A percentile compares a stretch with the other conserved stretches of the same genome.
phyloP scores from a whole-genome alignment of 2,329 filamentous ascomycete genomes.

The Cladosporium sp. region DNA sequence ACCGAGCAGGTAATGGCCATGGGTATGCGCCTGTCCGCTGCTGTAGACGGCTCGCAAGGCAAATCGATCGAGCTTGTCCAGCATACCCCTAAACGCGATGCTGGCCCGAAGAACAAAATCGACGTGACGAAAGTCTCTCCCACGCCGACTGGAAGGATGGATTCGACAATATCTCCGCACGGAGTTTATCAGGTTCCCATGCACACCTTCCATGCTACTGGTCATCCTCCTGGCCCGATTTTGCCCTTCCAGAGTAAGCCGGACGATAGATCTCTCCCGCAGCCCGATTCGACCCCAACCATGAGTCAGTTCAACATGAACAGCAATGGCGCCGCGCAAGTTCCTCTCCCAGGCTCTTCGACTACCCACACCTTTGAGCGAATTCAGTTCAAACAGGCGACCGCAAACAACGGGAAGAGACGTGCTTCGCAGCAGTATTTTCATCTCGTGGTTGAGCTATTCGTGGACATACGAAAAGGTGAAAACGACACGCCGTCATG shows the following conservation, averaged over 20 bases:
- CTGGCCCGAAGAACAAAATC: conserved; percentile 68
- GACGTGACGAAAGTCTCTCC: conserved; percentile 66
- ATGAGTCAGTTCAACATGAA: conserved; percentile 17
- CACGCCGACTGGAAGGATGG: conserved; percentile 42
- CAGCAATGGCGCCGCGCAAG: conserved; percentile 15
- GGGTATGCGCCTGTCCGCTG: conserved; percentile 77
- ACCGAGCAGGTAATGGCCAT: conserved; percentile 62
- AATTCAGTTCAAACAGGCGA: conserved; percentile 91
- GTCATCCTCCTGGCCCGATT: conserved; percentile 31
- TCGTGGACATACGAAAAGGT: conserved; percentile 56
- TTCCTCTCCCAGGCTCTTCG: conserved; percentile 24
- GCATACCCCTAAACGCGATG: conserved; percentile 87
- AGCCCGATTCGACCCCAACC: conserved; percentile 12
- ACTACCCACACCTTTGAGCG: conserved; percentile 68
- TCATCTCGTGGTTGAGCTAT: conserved; percentile 80
- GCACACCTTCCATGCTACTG: conserved; percentile 34
- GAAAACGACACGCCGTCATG: conserved; percentile 47
- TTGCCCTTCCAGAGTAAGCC: conserved; percentile 36
- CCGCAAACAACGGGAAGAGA: conserved; percentile 87
- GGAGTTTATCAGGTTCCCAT: conserved; percentile 30
- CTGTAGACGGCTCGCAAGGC: conserved; percentile 67
- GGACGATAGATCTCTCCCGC: conserved; percentile 17
- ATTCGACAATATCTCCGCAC: conserved; percentile 33
- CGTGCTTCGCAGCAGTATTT: conserved; percentile 89
- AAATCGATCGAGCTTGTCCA: conserved; percentile 81